phyloP scores from a whole-genome alignment of 768 basidiomycete species.

The Boletus huronensis region DNA sequence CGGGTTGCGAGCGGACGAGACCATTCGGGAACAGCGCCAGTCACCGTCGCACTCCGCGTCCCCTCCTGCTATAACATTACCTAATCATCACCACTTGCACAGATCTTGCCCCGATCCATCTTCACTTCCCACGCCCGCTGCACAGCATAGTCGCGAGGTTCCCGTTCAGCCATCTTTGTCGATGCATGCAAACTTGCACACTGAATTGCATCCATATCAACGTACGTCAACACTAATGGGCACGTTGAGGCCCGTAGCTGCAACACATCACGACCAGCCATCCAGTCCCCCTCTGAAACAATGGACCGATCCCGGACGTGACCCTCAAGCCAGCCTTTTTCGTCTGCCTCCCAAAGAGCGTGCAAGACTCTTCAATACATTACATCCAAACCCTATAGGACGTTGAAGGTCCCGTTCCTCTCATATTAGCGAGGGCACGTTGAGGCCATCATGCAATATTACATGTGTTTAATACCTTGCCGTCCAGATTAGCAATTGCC shows the following conservation, averaged over 20 bases:
- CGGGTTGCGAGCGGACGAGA: conserved; percentile 35
- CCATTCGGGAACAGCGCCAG: conserved; percentile 28
- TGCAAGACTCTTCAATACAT: conserved; percentile 49
- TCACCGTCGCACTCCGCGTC: conserved; percentile 23
- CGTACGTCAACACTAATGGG: conserved; percentile 9
- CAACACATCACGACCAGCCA: conserved; percentile 11
- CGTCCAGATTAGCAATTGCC: conserved; percentile 1
- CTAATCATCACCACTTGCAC: conserved; percentile 18
- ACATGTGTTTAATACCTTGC: conserved; percentile 29
- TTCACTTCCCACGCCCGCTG: not conserved
- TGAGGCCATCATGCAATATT: conserved; percentile 58
- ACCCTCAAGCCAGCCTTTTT: conserved; percentile 12
- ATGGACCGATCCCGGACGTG: conserved; percentile 16
- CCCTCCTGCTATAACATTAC: conserved; percentile 10
- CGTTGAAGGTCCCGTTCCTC: conserved; percentile 66
- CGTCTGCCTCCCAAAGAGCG: conserved; percentile 38
- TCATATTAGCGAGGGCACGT: conserved; percentile 66
- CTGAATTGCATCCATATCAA: not conserved
- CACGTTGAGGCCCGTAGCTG: conserved; percentile 37
- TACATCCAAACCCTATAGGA: conserved; percentile 45
- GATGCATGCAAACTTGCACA: too few species aligned
- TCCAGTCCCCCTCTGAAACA: conserved; percentile 5
- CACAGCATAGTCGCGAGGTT: too few species aligned
- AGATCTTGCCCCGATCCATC: conserved; percentile 16
- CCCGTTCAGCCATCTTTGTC: too few species aligned